These are phyloP conservation scores for Primulina eburnea DNA, from an alignment of 257 asterid species.

Conservation along the genomic window DNA sequence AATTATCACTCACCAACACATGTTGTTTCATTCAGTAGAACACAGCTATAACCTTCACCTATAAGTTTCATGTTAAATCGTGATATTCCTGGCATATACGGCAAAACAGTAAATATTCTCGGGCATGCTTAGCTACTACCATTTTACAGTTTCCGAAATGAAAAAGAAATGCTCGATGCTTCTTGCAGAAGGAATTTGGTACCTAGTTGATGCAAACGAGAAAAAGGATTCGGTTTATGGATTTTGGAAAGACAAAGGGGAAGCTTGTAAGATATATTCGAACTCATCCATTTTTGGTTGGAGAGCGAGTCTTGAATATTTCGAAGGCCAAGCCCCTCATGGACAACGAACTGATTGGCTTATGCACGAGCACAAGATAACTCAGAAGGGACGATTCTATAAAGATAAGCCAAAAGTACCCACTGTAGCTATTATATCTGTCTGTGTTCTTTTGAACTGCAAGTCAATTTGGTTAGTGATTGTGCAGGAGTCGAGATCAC, in stretches of 20 bases:
- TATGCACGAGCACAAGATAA: slow-evolving; percentile 58
- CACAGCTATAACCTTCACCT: not conserved
- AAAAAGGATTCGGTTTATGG: slow-evolving; percentile 38
- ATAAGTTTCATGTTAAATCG: not conserved
- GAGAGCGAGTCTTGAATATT: slow-evolving; percentile 54
- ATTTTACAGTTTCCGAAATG: not conserved
- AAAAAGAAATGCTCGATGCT: not conserved
- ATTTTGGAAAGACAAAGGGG: slow-evolving; percentile 55
- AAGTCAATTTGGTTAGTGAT: slow-evolving; percentile 37
- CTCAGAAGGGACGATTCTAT: slow-evolving; percentile 26
- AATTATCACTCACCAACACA: not conserved
- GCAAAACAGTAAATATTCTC: not conserved
- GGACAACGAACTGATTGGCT: slow-evolving; percentile 46
- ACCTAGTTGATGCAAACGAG: slow-evolving; percentile 34
- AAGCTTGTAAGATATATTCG: slow-evolving; percentile 40
- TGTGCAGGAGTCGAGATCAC: slow-evolving; percentile 51
- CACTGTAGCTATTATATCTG: not conserved
- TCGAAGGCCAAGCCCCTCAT: slow-evolving; percentile 35
- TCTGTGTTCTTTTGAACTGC: slow-evolving; percentile 20
- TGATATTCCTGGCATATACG: not conserved
- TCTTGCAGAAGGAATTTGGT: slow-evolving; percentile 60
- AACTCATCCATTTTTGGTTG: slow-evolving; percentile 46
- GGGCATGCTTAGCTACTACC: not conserved
- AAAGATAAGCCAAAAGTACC: slow-evolving; percentile 44
- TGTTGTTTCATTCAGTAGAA: not conserved